These are phyloP conservation scores for Agrocybe praecox DNA, from an alignment of 768 basidiomycete genomes.

Conservation along the genomic window DNA sequence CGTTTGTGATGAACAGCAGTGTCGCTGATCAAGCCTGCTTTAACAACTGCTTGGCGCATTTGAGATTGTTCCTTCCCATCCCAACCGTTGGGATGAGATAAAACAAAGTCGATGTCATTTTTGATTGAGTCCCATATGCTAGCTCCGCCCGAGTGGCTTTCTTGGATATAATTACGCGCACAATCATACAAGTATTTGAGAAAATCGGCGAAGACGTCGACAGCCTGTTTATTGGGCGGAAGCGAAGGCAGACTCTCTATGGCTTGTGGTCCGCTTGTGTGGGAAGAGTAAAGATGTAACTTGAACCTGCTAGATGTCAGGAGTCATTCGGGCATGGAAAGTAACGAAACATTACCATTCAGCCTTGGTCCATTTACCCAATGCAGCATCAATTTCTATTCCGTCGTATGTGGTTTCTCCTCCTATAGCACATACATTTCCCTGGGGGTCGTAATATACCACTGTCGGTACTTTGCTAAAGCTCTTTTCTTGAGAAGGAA, in stretches of 20 bases:
- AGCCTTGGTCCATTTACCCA: conserved; percentile 41
- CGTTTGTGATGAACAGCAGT: conserved; percentile 32
- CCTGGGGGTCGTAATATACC: conserved; percentile 45
- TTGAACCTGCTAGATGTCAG: conserved; percentile 28
- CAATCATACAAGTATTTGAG: conserved; percentile 46
- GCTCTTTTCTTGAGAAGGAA: conserved; percentile 21
- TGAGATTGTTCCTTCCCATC: conserved; percentile 42
- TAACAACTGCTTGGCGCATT: conserved; percentile 43
- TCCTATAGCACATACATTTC: conserved; percentile 41
- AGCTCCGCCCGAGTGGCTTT: conserved; percentile 42
- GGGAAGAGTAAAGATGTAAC: conserved; percentile 28
- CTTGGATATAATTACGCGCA: conserved; percentile 42
- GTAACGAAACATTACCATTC: conserved; percentile 35
- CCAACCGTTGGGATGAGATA: conserved; percentile 46
- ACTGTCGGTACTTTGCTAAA: conserved; percentile 49
- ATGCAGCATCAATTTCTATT: conserved; percentile 35
- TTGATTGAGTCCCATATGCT: conserved; percentile 42
- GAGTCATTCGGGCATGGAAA: background rate
- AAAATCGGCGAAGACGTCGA: conserved; percentile 51
- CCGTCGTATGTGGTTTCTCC: conserved; percentile 46
- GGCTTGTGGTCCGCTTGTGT: conserved; percentile 17
- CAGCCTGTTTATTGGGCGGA: conserved; percentile 39
- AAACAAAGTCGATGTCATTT: conserved; percentile 39
- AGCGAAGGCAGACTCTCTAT: conserved; percentile 39
- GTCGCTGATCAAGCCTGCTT: conserved; percentile 41